A percentile compares a stretch with the other conserved stretches of the same genome.
phyloP scores from a whole-genome alignment of 345 rosid genomes.

The Fremontodendron californicum region DNA sequence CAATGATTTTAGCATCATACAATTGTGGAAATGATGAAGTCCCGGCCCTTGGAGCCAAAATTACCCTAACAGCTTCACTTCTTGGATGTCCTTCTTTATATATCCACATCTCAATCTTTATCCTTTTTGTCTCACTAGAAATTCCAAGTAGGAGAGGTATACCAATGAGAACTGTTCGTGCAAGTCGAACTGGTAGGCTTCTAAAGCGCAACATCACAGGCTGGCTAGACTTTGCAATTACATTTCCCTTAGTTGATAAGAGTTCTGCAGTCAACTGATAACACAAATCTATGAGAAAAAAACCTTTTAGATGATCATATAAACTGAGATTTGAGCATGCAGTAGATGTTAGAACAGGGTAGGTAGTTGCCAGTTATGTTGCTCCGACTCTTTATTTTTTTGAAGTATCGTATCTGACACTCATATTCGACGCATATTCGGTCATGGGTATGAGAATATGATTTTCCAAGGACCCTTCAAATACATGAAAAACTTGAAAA shows the following conservation, averaged over 20 bases:
- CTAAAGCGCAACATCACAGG: conserved; percentile 68
- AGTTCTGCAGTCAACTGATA: conserved; percentile 65
- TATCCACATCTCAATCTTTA: conserved; percentile 34
- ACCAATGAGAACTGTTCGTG: conserved; percentile 48
- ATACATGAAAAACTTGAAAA: too few relatives aligned
- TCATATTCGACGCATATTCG: too few relatives aligned
- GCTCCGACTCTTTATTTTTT: too few relatives aligned
- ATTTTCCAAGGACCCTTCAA: too few relatives aligned
- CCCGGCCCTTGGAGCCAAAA: conserved; percentile 62
- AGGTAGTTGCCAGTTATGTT: too few relatives aligned
- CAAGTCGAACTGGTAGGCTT: conserved; percentile 61
- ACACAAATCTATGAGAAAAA: neutral
- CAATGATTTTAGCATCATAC: conserved; percentile 64
- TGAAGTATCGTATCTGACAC: too few relatives aligned
- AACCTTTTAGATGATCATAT: too few relatives aligned
- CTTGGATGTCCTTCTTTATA: conserved; percentile 61
- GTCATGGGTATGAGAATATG: too few relatives aligned
- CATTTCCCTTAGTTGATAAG: conserved; percentile 41
- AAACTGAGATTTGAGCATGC: too few relatives aligned
- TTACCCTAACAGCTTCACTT: conserved; percentile 47
- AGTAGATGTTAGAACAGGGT: too few relatives aligned
- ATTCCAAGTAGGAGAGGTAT: conserved; percentile 59
- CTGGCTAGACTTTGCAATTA: conserved; percentile 54
- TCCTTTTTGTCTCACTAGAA: conserved; percentile 59
- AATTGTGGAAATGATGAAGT: conserved; percentile 54